phyloP scores from a whole-genome alignment of 805 yeast genomes.

The Lachancea kluyveri region DNA sequence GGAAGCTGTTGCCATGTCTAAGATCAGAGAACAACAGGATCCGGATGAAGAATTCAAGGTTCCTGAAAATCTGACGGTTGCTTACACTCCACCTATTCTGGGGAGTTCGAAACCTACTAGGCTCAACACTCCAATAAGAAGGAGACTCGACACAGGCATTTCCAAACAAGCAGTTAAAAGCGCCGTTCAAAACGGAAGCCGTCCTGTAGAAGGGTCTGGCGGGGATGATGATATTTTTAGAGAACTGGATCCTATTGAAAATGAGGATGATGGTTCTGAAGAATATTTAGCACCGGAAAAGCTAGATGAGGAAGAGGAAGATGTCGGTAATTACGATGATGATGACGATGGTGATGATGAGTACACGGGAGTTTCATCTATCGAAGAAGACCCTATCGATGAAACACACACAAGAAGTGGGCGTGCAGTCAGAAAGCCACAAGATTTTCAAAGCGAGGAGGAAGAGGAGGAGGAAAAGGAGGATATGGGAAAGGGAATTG shows the following conservation, averaged over 20 bases:
- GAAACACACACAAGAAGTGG: conserved; percentile 5
- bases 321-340: conserved; percentile 16
- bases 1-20: conserved; percentile 50
- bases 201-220: not conserved
- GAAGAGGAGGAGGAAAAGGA: conserved; percentile 2
- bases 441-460: not conserved
- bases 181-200: not conserved
- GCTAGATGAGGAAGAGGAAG: conserved; percentile 12
- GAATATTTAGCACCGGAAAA: too few relatives aligned
- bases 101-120: too few relatives aligned
- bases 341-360: conserved; percentile 6
- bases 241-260: conserved; percentile 5
- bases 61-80: too few relatives aligned
- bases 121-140: too few relatives aligned
- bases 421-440: conserved; percentile 3
- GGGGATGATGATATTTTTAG: not conserved
- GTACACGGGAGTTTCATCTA: conserved; percentile 2
- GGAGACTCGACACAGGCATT: too few relatives aligned
- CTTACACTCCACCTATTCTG: too few relatives aligned
- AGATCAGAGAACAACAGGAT: conserved; percentile 30
- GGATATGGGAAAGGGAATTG: conserved; percentile 1
- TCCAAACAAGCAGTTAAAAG: too few relatives aligned
- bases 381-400: conserved; percentile 15
- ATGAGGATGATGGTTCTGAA: conserved; percentile 10
- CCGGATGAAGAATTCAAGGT: too few relatives aligned